Conservation (phyloP, 129 eudicot genomes). For the Centrapalus pauciflorus region DNA sequence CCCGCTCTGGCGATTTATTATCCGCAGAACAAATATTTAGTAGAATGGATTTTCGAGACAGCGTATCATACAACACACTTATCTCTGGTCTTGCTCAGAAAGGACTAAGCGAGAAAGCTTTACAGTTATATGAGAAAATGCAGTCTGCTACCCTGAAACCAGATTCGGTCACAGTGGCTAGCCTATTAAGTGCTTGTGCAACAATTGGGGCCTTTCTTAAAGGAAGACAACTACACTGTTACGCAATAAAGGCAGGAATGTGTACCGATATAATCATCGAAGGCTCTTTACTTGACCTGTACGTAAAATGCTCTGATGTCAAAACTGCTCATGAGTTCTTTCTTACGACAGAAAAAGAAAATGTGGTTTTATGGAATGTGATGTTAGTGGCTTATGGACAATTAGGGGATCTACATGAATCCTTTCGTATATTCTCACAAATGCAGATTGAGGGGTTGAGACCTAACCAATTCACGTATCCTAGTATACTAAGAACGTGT, state of each 20-base stretch:
- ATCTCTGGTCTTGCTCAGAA: slow-evolving; percentile 77
- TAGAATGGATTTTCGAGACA: slow-evolving; percentile 60
- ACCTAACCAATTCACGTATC: slow-evolving; percentile 93
- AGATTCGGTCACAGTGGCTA: slow-evolving; percentile 79
- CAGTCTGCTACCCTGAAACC: slow-evolving; percentile 66
- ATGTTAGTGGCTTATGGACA: slow-evolving; percentile 97
- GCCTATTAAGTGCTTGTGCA: slow-evolving; percentile 80
- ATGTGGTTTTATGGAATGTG: slow-evolving; percentile 92
- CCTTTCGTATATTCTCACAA: slow-evolving; percentile 38
- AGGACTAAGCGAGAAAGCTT: slow-evolving; percentile 53
- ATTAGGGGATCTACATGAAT: slow-evolving; percentile 61
- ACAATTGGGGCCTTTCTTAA: slow-evolving; percentile 51
- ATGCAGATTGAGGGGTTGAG: slow-evolving; percentile 65
- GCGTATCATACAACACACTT: slow-evolving; percentile 73
- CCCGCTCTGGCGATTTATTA: slow-evolving; percentile 43
- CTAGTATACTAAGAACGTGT: slow-evolving; percentile 88
- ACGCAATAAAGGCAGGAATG: slow-evolving; percentile 81
- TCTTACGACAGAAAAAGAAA: slow-evolving; percentile 55
- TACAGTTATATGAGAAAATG: slow-evolving; percentile 62
- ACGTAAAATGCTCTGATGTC: slow-evolving; percentile 85
- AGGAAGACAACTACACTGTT: slow-evolving; percentile 77
- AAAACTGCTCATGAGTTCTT: slow-evolving; percentile 66
- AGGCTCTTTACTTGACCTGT: slow-evolving; percentile 93
- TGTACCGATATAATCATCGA: slow-evolving; percentile 76
- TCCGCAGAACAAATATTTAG: slow-evolving; percentile 60